A percentile compares a stretch with the other conserved stretches of the same genome.
phyloP scores from a whole-genome alignment of 176 grass and related monocot genomes.

The Elymus sibiricus region DNA sequence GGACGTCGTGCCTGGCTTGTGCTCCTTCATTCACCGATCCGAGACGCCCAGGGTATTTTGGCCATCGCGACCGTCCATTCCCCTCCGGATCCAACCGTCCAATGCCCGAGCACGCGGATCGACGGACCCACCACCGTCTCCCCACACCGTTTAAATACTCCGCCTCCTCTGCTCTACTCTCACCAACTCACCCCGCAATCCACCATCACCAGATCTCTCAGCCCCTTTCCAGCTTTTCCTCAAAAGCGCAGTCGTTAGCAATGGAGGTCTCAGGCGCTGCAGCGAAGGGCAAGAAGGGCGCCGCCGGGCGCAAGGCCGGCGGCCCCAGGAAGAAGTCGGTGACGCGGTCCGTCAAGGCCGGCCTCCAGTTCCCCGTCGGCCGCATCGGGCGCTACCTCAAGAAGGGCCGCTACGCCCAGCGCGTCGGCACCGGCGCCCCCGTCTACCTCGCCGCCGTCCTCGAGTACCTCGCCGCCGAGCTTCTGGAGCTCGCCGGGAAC shows the following conservation, averaged over 20 bases:
- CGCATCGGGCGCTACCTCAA: constrained; percentile 69
- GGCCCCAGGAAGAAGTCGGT: constrained; percentile 55
- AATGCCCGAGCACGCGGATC: background rate
- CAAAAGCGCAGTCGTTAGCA: background rate
- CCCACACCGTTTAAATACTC: background rate
- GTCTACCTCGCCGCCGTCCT: constrained; percentile 76
- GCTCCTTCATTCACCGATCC: too few relatives aligned
- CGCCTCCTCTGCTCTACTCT: background rate
- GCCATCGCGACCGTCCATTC: background rate
- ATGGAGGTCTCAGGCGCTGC: background rate
- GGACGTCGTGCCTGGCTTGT: too few relatives aligned
- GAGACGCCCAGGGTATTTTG: background rate
- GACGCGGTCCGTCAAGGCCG: constrained; percentile 53
- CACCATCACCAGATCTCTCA: background rate
- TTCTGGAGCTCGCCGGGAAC: constrained; percentile 65
- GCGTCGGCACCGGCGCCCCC: constrained; percentile 58
- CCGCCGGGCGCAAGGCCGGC: constrained; percentile 34
- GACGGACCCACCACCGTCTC: background rate
- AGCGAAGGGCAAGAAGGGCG: constrained; percentile 48
- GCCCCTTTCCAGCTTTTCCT: background rate
- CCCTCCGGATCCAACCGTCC: background rate
- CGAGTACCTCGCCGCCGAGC: constrained; percentile 74
- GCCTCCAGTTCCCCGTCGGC: constrained; percentile 75
- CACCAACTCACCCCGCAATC: background rate
- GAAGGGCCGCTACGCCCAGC: constrained; percentile 64